Conservation (phyloP, 495 filamentous ascomycete species). For the Penicillium tannophilum region DNA sequence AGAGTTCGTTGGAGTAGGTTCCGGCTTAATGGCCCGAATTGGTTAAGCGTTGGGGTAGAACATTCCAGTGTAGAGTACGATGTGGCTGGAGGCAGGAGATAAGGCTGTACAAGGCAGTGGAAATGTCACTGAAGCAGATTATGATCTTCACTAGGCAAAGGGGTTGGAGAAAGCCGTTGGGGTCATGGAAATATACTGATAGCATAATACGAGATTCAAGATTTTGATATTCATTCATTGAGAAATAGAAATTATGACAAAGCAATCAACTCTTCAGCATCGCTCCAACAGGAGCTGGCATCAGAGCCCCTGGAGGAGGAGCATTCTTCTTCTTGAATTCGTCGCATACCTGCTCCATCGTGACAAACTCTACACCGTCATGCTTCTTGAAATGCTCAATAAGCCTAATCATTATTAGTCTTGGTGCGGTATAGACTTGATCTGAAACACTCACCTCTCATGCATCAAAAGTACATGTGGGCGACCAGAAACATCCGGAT, state of each 20-base stretch:
- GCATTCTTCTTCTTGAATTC: constrained; percentile 55
- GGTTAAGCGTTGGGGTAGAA: constrained; percentile 12
- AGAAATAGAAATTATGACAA: not conserved
- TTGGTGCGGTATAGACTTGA: no score
- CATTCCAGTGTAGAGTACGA: not conserved
- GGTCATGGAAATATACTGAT: not conserved
- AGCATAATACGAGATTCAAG: not conserved
- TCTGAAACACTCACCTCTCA: not conserved
- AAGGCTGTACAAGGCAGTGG: not conserved
- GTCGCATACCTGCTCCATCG: constrained; percentile 65
- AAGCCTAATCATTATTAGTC: constrained; percentile 37
- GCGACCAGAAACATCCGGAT: constrained; percentile 66
- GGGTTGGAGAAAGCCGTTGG: not conserved
- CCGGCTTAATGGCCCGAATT: not conserved
- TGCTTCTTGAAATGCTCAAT: constrained; percentile 74
- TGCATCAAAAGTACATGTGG: constrained; percentile 61
- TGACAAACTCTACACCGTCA: constrained; percentile 72
- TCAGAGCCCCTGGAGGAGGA: constrained; percentile 26
- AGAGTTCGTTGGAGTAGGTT: constrained; percentile 13
- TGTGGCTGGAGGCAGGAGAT: not conserved
- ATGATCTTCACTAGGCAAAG: not conserved
- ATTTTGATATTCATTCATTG: not conserved
- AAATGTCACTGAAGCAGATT: not conserved
- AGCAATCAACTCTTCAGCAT: not conserved
- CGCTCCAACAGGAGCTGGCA: constrained; percentile 22